Evolutionary conservation across 208 protist genomes (phyloP).

Genomic region (Trypanosoma lewisi): DNA sequence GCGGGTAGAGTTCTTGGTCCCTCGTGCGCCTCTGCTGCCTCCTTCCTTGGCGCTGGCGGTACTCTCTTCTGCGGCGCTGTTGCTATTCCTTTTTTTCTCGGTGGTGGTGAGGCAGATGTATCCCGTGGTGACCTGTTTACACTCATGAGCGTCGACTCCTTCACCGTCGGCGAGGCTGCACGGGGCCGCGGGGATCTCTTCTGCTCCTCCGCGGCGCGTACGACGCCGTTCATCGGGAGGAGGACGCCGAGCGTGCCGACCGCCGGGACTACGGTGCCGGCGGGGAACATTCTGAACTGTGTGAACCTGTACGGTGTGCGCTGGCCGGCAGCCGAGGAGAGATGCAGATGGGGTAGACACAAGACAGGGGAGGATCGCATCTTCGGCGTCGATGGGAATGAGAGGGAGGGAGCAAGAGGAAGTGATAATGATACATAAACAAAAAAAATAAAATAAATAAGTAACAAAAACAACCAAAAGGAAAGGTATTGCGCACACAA

Average conservation of each 20-base stretch:
- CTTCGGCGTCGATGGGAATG: not conserved
- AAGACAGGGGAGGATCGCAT: too few relatives aligned
- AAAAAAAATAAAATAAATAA: not conserved
- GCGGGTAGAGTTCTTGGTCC: too few relatives aligned
- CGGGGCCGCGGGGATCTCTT: not conserved
- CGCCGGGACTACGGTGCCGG: not conserved
- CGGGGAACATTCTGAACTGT: not conserved
- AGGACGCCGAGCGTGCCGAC: not conserved
- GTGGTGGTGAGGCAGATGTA: conserved; percentile 1
- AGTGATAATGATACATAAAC: not conserved
- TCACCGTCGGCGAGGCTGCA: not conserved
- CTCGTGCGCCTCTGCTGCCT: not conserved
- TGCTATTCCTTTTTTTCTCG: not conserved
- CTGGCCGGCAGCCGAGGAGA: too few relatives aligned
- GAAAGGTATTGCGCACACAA: not conserved
- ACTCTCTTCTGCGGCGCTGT: not conserved
- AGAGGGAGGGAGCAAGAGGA: not conserved
- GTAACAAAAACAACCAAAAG: not conserved
- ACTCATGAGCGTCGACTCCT: too few relatives aligned
- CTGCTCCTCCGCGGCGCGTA: not conserved
- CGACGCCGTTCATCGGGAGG: not conserved
- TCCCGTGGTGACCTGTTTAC: too few relatives aligned
- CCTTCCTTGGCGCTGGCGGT: not conserved
- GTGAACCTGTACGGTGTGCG: too few relatives aligned
- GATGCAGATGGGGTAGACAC: too few relatives aligned